Evolutionary conservation across 768 basidiomycete species (phyloP).

Genomic region (Hortiboletus flavorubellus): DNA sequence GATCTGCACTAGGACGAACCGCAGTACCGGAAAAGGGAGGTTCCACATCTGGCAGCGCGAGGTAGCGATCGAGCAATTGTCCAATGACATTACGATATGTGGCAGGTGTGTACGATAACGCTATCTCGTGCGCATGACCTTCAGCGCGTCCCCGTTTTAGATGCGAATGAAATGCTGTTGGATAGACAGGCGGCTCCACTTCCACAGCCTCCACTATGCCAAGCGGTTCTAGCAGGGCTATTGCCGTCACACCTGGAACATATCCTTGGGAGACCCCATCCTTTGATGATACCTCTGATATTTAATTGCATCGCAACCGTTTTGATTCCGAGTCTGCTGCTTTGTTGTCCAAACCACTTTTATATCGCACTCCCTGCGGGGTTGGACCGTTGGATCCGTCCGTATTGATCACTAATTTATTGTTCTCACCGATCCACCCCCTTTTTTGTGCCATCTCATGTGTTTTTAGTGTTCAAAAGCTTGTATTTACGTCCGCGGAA

Average conservation of each 20-base stretch:
- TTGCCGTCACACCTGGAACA: not conserved
- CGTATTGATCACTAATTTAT: not conserved
- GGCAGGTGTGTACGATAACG: constrained; percentile 12
- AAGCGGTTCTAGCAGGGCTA: not conserved
- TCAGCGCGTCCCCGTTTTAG: constrained; percentile 12
- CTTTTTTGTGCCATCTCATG: constrained; percentile 2
- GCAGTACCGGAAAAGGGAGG: constrained; percentile 11
- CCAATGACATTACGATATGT: constrained; percentile 2
- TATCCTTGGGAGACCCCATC: constrained; percentile 4
- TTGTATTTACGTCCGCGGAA: not conserved
- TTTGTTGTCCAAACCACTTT: not conserved
- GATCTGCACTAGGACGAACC: constrained; percentile 2
- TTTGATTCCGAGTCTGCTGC: not conserved
- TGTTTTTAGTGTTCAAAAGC: constrained; percentile 2
- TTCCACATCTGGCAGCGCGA: no score
- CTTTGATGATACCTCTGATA: constrained; percentile 12
- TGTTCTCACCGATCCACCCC: not conserved
- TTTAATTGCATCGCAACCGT: not conserved
- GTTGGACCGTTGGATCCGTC: not conserved
- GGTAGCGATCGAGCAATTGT: constrained; percentile 6
- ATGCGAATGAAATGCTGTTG: constrained; percentile 1
- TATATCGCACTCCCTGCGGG: not conserved
- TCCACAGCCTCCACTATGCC: not conserved
- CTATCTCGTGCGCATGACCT: not conserved
- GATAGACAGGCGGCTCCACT: not conserved